A percentile compares a stretch with the other conserved stretches of the same genome.
These are phyloP conservation scores for Allomyces javanicus DNA, from an alignment of 192 early-diverging fungal species.

Conservation along the genomic window DNA sequence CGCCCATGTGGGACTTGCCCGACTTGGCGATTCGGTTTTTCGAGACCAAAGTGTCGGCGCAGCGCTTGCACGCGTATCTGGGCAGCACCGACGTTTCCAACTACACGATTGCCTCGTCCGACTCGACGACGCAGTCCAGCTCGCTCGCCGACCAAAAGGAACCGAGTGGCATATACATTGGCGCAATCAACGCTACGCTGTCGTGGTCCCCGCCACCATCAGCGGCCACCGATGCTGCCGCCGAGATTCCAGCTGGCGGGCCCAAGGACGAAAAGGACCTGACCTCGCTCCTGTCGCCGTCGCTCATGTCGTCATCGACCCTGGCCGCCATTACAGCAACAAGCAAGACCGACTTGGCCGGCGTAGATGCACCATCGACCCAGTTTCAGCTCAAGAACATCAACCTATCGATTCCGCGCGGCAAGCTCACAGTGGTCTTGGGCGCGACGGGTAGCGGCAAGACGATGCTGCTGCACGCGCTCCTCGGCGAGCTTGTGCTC, in stretches of 20 bases:
- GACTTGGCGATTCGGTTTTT: not conserved
- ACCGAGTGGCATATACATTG: not conserved
- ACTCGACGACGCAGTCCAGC: not conserved
- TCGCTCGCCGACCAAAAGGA: too few species aligned
- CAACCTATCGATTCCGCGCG: conserved; percentile 40
- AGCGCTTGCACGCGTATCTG: conserved; percentile 2
- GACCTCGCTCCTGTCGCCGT: not conserved
- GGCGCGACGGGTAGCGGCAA: conserved; percentile 84
- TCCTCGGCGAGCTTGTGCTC: conserved; percentile 60
- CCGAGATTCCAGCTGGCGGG: too few species aligned
- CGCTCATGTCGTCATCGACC: not conserved
- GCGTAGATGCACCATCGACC: not conserved
- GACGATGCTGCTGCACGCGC: conserved; percentile 52
- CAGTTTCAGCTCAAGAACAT: conserved; percentile 41
- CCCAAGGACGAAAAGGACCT: too few species aligned
- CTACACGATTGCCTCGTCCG: not conserved
- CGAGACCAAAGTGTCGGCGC: not conserved
- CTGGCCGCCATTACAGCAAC: not conserved
- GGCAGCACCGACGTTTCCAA: conserved; percentile 10
- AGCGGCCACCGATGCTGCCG: not conserved
- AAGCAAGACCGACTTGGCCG: not conserved
- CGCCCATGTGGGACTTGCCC: not conserved
- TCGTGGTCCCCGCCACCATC: not conserved
- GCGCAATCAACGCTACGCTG: not conserved
- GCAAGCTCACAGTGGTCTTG: conserved; percentile 52